Conservation (phyloP, 352 stramenopile genomes). For the Globisporangium apiculatum region DNA sequence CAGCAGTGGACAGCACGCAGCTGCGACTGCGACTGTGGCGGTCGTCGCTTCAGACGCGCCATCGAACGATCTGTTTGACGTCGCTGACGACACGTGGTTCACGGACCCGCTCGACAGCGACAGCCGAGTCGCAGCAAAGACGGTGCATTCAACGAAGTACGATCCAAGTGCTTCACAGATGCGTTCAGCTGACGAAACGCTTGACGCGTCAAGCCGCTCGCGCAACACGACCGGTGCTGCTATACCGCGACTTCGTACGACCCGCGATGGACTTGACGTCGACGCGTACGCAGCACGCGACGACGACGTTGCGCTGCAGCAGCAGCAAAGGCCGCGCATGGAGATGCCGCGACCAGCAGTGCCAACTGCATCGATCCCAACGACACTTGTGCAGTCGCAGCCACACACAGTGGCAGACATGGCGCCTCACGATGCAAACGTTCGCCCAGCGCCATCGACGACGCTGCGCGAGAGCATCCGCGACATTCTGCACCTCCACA, state of each 20-base stretch:
- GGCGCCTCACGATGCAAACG: too few relatives aligned
- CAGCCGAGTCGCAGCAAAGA: neutral
- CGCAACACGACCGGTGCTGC: neutral
- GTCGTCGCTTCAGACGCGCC: neutral
- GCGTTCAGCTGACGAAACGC: slow-evolving; percentile 3
- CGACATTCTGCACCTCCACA: neutral
- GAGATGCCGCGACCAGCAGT: slow-evolving; percentile 10
- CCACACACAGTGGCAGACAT: neutral
- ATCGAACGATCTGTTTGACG: slow-evolving; percentile 33
- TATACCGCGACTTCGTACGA: too few relatives aligned
- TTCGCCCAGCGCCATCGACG: neutral
- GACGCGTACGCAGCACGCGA: slow-evolving; percentile 6
- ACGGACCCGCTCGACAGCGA: slow-evolving; percentile 19
- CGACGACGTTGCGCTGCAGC: neutral
- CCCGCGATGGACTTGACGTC: slow-evolving; percentile 1
- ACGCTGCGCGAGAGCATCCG: neutral
- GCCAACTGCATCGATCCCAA: neutral
- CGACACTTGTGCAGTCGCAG: neutral
- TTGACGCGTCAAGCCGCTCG: neutral
- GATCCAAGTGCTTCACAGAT: too few relatives aligned
- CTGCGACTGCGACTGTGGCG: neutral
- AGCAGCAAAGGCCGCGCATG: neutral
- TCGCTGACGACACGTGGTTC: slow-evolving; percentile 57
- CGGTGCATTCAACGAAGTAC: too few relatives aligned
- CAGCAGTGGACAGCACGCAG: neutral